A percentile compares a stretch with the other conserved stretches of the same genome.
These are phyloP conservation scores for Ceratocystis ficicola DNA, from an alignment of 2,329 filamentous ascomycete genomes.

Conservation along the genomic window DNA sequence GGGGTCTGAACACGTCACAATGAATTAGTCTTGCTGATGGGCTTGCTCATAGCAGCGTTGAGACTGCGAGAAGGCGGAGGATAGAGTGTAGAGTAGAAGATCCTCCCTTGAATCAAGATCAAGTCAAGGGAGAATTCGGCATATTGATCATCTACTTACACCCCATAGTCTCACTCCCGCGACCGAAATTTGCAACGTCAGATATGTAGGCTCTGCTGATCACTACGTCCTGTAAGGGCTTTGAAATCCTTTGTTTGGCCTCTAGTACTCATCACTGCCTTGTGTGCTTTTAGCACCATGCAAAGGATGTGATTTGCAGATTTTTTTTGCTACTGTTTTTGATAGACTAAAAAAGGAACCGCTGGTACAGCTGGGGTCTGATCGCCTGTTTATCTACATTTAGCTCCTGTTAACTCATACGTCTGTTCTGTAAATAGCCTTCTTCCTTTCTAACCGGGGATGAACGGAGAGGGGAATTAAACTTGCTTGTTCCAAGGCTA, in stretches of 20 bases:
- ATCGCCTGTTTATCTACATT: neutral
- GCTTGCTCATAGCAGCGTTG: too few relatives aligned
- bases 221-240: neutral
- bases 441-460: neutral
- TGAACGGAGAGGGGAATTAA: too few relatives aligned
- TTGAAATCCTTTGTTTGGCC: neutral
- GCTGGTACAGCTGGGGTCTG: too few relatives aligned
- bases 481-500: too few relatives aligned
- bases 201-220: neutral
- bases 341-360: neutral
- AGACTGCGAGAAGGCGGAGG: too few relatives aligned
- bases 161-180: neutral
- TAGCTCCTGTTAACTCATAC: neutral
- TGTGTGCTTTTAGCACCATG: neutral
- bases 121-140: neutral
- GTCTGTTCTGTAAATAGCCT: conserved; percentile 4
- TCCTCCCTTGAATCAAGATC: neutral
- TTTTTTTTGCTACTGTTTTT: neutral
- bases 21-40: too few relatives aligned
- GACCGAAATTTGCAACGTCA: neutral
- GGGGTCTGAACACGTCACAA: too few relatives aligned
- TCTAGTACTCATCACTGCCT: too few relatives aligned
- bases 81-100: too few relatives aligned
- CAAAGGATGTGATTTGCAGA: neutral
- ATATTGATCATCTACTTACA: neutral